Evolutionary conservation across 345 rosid species (phyloP), one percentile per base, ranked within the genome.

Genomic region (Aurinia saxatilis): DNA sequence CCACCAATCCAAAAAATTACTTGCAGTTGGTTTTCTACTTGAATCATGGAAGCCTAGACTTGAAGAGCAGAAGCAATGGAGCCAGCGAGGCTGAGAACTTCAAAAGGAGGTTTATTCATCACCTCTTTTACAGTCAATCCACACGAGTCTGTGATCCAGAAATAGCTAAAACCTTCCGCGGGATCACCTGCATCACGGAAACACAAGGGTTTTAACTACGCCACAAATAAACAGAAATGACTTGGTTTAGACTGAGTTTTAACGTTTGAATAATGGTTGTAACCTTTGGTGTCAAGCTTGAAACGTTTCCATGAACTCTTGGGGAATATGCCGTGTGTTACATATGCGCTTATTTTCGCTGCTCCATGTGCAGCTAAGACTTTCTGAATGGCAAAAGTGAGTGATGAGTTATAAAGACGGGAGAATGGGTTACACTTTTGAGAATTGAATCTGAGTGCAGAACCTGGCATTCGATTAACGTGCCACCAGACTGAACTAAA

Each of bases 71-170:
- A 73, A 42, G 97, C 93, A 57, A 92, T 89, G 45, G 97, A 71
- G 67, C 86, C 70, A 10, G 97, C 90, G 11, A 92, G 91, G 79
- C 95, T 89, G n/a, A 92, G 86, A 71, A 92, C 63, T 81, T 92
- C 95, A 57, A 87, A 92, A 2, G 97, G 99, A 34, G 73, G 81
- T 73, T 64, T 82, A 72, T 74, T 75, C 75, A 52, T 73, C 72
- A 92, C 99, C 66, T 84, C 82, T 40, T 78, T 79, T 70, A 87
- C 97, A 1, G 97, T 92, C 48, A 25, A 49, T 3, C 95, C 90
- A 71, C 99, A 89, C 15, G 97, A 92, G 72, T 92, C 97, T 10
- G 96, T 92, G 61, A 92, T 87, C 99, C 99, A 92, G 79, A 92
- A 92, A 77, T 92, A 87, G 57, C 78, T 66, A 53, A 92, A 64